A percentile compares a stretch with the other conserved stretches of the same genome.
phyloP scores from a whole-genome alignment of 1,139 yeast genomes.

The Eremothecium gossypii region DNA sequence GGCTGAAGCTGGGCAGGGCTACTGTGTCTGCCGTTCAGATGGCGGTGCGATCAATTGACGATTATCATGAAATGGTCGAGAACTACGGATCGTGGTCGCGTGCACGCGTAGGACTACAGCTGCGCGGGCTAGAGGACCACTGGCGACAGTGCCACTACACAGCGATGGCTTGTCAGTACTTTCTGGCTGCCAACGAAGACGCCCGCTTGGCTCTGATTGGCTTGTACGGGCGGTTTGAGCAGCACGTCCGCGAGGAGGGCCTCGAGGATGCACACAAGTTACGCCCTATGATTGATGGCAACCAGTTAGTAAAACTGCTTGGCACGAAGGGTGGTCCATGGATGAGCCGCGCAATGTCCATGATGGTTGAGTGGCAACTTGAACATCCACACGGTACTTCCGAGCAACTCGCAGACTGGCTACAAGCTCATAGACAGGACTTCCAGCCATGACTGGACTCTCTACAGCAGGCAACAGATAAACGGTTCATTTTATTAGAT shows the following conservation, averaged over 20 bases:
- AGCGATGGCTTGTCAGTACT: conserved; percentile 15
- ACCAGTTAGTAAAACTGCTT: conserved; percentile 43
- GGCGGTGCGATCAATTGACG: conserved; percentile 29
- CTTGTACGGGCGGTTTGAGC: conserved; percentile 34
- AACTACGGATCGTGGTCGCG: conserved; percentile 32
- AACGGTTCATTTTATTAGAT: too few relatives aligned
- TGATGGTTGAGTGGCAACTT: conserved; percentile 62
- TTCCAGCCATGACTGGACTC: too few relatives aligned
- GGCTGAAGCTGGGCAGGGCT: conserved; percentile 54
- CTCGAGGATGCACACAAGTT: conserved; percentile 38
- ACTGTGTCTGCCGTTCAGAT: conserved; percentile 46
- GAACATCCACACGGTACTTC: conserved; percentile 50
- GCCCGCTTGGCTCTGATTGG: background rate
- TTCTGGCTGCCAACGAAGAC: conserved; percentile 9
- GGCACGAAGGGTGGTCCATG: conserved; percentile 75
- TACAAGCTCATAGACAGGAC: background rate
- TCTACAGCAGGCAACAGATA: too few relatives aligned
- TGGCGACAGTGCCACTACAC: conserved; percentile 39
- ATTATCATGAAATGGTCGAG: conserved; percentile 25
- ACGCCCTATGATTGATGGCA: conserved; percentile 63
- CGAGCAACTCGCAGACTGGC: conserved; percentile 33
- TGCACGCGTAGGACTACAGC: conserved; percentile 50
- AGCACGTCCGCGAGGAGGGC: conserved; percentile 23
- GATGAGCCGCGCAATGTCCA: conserved; percentile 50
- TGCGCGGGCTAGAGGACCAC: conserved; percentile 46